Evolutionary conservation across 805 yeast species (phyloP).

Genomic region (Candida yuanshanica): DNA sequence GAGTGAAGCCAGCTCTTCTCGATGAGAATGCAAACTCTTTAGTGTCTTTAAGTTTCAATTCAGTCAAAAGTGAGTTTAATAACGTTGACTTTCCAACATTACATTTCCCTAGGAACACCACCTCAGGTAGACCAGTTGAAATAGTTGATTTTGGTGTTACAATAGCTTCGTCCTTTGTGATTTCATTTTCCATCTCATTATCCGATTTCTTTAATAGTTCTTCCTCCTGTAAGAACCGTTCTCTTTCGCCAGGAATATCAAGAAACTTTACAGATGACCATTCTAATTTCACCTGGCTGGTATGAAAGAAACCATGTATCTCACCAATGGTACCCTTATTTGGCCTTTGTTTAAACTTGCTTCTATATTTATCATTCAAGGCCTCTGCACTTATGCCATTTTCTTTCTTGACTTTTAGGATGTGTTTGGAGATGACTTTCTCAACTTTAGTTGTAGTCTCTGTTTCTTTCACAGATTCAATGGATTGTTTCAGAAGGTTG

Average conservation of each 20-base stretch:
- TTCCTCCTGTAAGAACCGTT: slow-evolving; percentile 18
- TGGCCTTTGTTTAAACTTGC: slow-evolving; percentile 14
- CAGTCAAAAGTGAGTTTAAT: slow-evolving; percentile 53
- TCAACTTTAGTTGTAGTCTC: background rate
- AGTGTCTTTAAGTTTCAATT: slow-evolving; percentile 25
- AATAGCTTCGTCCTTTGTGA: slow-evolving; percentile 3
- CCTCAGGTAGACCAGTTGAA: slow-evolving; percentile 55
- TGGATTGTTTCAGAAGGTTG: slow-evolving; percentile 1
- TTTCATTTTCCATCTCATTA: slow-evolving; percentile 11
- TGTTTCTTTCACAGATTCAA: slow-evolving; percentile 5
- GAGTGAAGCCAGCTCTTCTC: slow-evolving; percentile 49
- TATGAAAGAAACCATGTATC: slow-evolving; percentile 39
- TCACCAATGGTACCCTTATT: slow-evolving; percentile 18
- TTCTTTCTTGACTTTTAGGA: background rate
- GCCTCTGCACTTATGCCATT: slow-evolving; percentile 7
- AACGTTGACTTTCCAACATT: slow-evolving; percentile 85
- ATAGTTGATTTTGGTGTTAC: slow-evolving; percentile 13
- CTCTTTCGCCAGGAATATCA: slow-evolving; percentile 54
- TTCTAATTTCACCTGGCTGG: slow-evolving; percentile 42
- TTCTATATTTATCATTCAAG: slow-evolving; percentile 16
- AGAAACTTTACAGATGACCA: slow-evolving; percentile 53
- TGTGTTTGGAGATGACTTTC: background rate
- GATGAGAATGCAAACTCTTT: slow-evolving; percentile 47
- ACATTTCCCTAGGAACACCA: slow-evolving; percentile 71
- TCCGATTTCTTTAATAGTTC: slow-evolving; percentile 8